Percentiles rank a stretch among this genome's conserved stretches.
Evolutionary conservation across 2,329 filamentous ascomycete genomes (phyloP).

Genomic region (Aulographum hederae): DNA sequence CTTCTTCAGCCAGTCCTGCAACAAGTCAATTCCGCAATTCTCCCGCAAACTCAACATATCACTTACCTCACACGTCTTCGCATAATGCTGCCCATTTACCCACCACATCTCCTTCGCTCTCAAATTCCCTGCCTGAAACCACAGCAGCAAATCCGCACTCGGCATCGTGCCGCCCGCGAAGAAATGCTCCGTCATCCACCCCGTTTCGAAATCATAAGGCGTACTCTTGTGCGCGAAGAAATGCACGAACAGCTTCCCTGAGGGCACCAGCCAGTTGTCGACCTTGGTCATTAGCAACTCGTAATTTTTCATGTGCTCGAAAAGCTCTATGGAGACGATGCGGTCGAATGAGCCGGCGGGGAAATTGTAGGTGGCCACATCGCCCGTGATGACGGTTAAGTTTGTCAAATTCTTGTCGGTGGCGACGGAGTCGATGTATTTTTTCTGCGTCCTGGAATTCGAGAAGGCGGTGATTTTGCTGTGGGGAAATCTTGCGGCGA

Average conservation of each 20-base stretch:
- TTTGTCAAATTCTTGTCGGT: slow-evolving; percentile 38
- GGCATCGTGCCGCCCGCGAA: slow-evolving; percentile 60
- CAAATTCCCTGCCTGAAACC: slow-evolving; percentile 47
- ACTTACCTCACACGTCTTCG: slow-evolving; percentile 47
- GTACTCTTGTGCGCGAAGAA: slow-evolving; percentile 46
- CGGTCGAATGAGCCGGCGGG: slow-evolving; percentile 39
- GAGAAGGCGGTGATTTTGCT: slow-evolving; percentile 48
- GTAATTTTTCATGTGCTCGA: slow-evolving; percentile 67
- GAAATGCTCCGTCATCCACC: slow-evolving; percentile 60
- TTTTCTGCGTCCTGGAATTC: slow-evolving; percentile 50
- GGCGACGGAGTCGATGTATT: slow-evolving; percentile 44
- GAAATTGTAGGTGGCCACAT: slow-evolving; percentile 50
- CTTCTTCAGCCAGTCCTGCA: slow-evolving; percentile 43
- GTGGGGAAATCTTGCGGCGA: slow-evolving; percentile 45
- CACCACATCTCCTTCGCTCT: slow-evolving; percentile 47
- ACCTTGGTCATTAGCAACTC: slow-evolving; percentile 48
- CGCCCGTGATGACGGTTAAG: slow-evolving; percentile 44
- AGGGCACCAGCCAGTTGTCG: slow-evolving; percentile 36
- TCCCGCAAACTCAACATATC: too few relatives aligned
- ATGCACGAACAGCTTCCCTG: slow-evolving; percentile 51
- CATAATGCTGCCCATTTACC: slow-evolving; percentile 51
- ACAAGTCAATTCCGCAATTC: neutral
- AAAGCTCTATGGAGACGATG: slow-evolving; percentile 51
- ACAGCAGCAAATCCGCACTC: slow-evolving; percentile 45
- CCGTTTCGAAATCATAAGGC: slow-evolving; percentile 52